phyloP scores from a whole-genome alignment of 2,329 filamentous ascomycete genomes.

The Plenodomus biglobosus region DNA sequence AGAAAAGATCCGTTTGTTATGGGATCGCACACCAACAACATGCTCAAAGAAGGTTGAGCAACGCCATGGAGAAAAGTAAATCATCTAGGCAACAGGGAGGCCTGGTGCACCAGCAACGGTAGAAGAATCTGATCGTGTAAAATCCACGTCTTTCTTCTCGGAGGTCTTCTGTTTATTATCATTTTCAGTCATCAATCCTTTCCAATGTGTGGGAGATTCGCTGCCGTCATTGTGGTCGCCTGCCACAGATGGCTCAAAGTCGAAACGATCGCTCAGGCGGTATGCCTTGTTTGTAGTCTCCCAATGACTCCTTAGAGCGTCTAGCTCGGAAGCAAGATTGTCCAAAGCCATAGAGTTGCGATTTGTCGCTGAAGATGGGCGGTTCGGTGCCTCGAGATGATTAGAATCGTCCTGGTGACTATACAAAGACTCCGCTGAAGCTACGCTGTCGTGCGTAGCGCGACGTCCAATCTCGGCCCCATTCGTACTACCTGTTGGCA shows the following conservation, averaged over 20 bases:
- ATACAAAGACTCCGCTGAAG: constrained; percentile 58
- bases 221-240: constrained; percentile 36
- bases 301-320: constrained; percentile 88
- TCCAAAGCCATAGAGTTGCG: constrained; percentile 76
- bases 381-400: constrained; percentile 35
- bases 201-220: constrained; percentile 41
- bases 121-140: constrained; percentile 1
- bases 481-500: constrained; percentile 37
- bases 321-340: constrained; percentile 86
- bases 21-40: background rate
- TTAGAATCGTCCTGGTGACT: constrained; percentile 43
- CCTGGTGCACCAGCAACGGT: background rate
- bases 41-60: background rate
- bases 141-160: constrained; percentile 5
- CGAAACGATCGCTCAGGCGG: constrained; percentile 83
- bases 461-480: constrained; percentile 33
- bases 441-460: constrained; percentile 61
- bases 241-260: constrained; percentile 66
- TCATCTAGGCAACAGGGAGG: background rate
- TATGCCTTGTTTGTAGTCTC: constrained; percentile 96
- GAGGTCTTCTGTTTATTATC: constrained; percentile 21
- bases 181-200: constrained; percentile 34
- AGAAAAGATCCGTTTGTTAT: background rate
- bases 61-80: background rate
- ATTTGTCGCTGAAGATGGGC: constrained; percentile 34